Evolutionary conservation across 768 basidiomycete genomes (phyloP), one percentile per base, ranked within the genome.

Genomic region (Xerocomus spinulosus): DNA sequence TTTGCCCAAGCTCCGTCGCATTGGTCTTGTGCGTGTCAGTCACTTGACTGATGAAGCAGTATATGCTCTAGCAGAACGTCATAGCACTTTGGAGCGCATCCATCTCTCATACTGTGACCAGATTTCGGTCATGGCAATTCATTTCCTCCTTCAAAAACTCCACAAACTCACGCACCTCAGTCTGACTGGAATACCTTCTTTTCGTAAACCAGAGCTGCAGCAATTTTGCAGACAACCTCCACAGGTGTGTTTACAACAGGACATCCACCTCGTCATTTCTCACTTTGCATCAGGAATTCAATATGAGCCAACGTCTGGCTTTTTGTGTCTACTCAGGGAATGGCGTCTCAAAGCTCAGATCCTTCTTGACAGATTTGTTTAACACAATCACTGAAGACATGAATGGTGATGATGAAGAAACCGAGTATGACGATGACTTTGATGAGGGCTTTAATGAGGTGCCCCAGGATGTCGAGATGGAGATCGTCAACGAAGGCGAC

Each of bases 41-140:
- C 91, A 93, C 57, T 72, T 99, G 47, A 99, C 96, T 10, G 96
- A 99, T 62, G 83, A 95, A 58, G 92, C 92, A 2, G 83, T 98
- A 26, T 88, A 87, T 62, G 78, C 93, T 1, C 79, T 99, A 9
- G 90, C 83, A 9, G 87, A 92, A 52, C 81, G 92, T 14, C 83
- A 90, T 58, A 80, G 82, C 24, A 86, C 91, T 9, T 76, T 98
- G 20, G 96, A 99, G 64, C 85, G 96, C 33, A 92, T 99, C 18
- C 96, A 99, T 68, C 74, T 99, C 41, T 96, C 92, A 3, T 97
- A 98, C 63, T 99, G 96, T 67, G 92, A 96, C 64, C 89, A 94
- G 60, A 87, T 99, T 47, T 83, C 88, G 6, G 89, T 97, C 57
- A 79, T 85, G 72, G 93, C 93, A 15, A 81, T 98, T 41, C 87